These are phyloP conservation scores for Mycena amicta DNA, from an alignment of 768 basidiomycete species.

Conservation along the genomic window DNA sequence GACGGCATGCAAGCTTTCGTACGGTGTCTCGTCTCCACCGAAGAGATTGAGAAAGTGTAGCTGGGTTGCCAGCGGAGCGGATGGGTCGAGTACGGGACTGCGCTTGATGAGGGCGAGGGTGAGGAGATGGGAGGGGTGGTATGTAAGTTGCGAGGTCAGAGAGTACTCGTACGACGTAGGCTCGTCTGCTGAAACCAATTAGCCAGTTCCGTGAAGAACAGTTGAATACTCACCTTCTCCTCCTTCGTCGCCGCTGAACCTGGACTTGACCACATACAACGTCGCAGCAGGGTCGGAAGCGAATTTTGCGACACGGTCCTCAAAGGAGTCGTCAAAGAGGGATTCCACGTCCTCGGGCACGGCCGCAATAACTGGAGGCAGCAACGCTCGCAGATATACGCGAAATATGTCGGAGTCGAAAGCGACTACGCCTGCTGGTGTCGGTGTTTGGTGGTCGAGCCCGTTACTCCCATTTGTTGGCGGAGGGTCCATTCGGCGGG, in stretches of 20 bases:
- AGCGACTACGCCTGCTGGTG: slow-evolving; percentile 37
- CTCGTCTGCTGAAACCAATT: slow-evolving; percentile 54
- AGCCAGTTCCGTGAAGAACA: slow-evolving; percentile 12
- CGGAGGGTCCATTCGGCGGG: slow-evolving; percentile 22
- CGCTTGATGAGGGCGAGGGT: slow-evolving; percentile 97
- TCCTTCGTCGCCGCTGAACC: slow-evolving; percentile 55
- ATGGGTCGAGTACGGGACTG: slow-evolving; percentile 75
- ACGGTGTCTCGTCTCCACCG: slow-evolving; percentile 86
- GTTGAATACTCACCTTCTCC: slow-evolving; percentile 56
- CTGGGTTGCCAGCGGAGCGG: slow-evolving; percentile 79
- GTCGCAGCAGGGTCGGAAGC: slow-evolving; percentile 75
- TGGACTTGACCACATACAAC: slow-evolving; percentile 75
- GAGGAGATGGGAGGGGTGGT: slow-evolving; percentile 77
- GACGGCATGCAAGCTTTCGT: slow-evolving; percentile 93
- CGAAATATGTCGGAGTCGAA: slow-evolving; percentile 76
- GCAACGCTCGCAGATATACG: slow-evolving; percentile 66
- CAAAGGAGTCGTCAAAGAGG: slow-evolving; percentile 72
- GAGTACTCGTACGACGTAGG: slow-evolving; percentile 66
- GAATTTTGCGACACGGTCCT: slow-evolving; percentile 76
- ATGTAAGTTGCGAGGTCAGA: slow-evolving; percentile 72
- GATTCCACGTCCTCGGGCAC: slow-evolving; percentile 62
- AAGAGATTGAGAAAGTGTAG: slow-evolving; percentile 93
- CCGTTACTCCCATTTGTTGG: slow-evolving; percentile 23
- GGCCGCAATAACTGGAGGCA: slow-evolving; percentile 86
- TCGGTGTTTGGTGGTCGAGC: slow-evolving; percentile 30